Base-by-base conservation (phyloP, 208 protist genomes). In the Phytomonas serpens region DNA sequence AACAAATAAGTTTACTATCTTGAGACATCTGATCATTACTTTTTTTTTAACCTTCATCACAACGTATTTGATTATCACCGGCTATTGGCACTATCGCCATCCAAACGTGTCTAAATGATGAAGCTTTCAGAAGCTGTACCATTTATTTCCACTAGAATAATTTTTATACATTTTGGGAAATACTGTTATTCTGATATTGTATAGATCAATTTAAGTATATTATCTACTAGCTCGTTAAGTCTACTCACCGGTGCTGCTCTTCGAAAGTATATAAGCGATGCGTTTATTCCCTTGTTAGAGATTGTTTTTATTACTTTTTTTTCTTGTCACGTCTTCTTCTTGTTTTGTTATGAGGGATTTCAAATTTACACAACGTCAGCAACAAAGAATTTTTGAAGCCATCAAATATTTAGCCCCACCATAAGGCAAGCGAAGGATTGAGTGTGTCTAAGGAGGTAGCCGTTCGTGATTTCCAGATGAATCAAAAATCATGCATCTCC, bases 1-100 rank as follows among this genome's bases (percentile, higher is more conserved):
- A 68, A 68, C 37, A 37, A 68, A 57, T 37, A 68, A 68, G 14
- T 38, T 27, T 57, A 38, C 13, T 23, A 65, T 71, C 27, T 71
- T 71, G 5, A 31, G 16, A 11, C 40, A 11, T 51, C 40, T 74
- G 72, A 27, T 72, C 57, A 0, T 77, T 73, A 69, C 74, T 52
- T 74, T 47, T 4, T 52, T 40, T 74, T 30, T 47, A 23, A 69
- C 32, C 65, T 47, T 30, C 61, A 23, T 69, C 47, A 32, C n/a
- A 69, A 23, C 62, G 9, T 65, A 23, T 38, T 33, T 65, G 62
- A 38, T 38, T 11, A 51, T 51, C 16, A 51, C 16, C 6, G 40
- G 40, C 40, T 51, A 51, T 51, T 51, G 13, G 40, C 4, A 11
- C 40, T 51, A 51, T 19, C 40, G 40, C 40, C 13, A 51, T 51